Evolutionary conservation across 208 protist genomes (phyloP), one percentile per base, ranked within the genome.

Genomic region (Wallacemonas collosoma): DNA sequence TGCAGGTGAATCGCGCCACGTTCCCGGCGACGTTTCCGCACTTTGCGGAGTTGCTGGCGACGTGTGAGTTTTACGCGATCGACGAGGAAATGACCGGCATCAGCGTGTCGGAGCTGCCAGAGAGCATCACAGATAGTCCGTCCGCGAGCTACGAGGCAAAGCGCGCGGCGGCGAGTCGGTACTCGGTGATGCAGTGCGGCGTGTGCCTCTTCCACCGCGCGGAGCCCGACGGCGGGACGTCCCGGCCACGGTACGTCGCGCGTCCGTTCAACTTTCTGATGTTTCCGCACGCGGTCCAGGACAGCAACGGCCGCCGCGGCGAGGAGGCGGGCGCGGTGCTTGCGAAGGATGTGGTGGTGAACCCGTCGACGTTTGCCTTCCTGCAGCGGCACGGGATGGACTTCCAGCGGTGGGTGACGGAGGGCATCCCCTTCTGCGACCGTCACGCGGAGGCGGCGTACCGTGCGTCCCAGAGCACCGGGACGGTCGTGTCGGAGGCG

Each of bases 41-140:
- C 71, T 94, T 96, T 80, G 64, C 83, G 47, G 64, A 85, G 55
- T 56, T 93, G 60, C 71, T 95, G 44, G 17, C 77, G 56, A 87
- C 69, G 40, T 94, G 88, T 56, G 88, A 93, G 54, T 95, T 95
- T 71, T 91, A 91, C 68, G 88, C 91, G 6, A 73, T 95, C 66
- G 91, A 95, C 76, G 88, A 93, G 72, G 91, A 95, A 77, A 94
- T 95, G 91, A 94, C 91, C 17, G 91, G 91, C 17, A 94, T 94
- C 47, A 88, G 74, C 63, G 77, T 82, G 61, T 53, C 81, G 15
- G 83, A 90, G 40, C 44, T 85, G 5, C 76, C 82, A 38, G 89
- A 94, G 69, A 75, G 39, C 53, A 87, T 90, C 51, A 87, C 82
- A n/a, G 82, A 86, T 56, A 67, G 77, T 5, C 81, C 87, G n/a